phyloP scores from a whole-genome alignment of 176 grass and related monocot species.

The Juncus effusus region DNA sequence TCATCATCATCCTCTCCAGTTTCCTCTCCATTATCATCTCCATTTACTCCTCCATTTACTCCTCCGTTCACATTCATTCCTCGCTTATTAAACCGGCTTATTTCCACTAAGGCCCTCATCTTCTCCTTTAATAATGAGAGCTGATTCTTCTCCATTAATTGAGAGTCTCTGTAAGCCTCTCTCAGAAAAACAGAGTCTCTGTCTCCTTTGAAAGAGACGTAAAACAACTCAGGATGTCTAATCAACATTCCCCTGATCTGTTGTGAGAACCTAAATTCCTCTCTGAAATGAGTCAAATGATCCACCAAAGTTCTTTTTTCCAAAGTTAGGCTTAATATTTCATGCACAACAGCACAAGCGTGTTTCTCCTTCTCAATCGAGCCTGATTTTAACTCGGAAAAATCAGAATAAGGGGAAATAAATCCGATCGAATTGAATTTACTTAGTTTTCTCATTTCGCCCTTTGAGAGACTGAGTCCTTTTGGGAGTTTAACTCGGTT shows the following conservation, averaged over 20 bases:
- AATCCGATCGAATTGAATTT: constrained; percentile 64
- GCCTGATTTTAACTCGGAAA: constrained; percentile 57
- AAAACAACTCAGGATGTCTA: constrained; percentile 88
- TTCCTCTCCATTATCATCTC: constrained; percentile 32
- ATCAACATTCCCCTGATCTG: constrained; percentile 83
- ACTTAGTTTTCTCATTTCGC: constrained; percentile 49
- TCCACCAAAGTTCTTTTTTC: constrained; percentile 89
- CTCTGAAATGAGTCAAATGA: constrained; percentile 82
- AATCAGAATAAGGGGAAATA: constrained; percentile 83
- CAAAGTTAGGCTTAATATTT: constrained; percentile 80
- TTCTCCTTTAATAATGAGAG: constrained; percentile 92
- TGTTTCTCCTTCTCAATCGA: constrained; percentile 78
- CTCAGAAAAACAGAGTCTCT: constrained; percentile 90
- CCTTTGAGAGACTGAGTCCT: constrained; percentile 63
- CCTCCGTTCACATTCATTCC: constrained; percentile 26
- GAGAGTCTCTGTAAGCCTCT: constrained; percentile 75
- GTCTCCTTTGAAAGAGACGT: constrained; percentile 82
- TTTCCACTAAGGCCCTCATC: constrained; percentile 68
- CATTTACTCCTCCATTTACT: constrained; percentile 6
- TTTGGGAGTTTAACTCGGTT: constrained; percentile 69
- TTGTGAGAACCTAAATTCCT: constrained; percentile 92
- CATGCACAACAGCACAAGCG: constrained; percentile 77
- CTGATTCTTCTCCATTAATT: constrained; percentile 75
- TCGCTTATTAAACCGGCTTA: constrained; percentile 50
- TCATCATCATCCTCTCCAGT: constrained; percentile 42